Evolutionary conservation across 345 rosid genomes (phyloP).

Genomic region (Atalantia buxifolia): DNA sequence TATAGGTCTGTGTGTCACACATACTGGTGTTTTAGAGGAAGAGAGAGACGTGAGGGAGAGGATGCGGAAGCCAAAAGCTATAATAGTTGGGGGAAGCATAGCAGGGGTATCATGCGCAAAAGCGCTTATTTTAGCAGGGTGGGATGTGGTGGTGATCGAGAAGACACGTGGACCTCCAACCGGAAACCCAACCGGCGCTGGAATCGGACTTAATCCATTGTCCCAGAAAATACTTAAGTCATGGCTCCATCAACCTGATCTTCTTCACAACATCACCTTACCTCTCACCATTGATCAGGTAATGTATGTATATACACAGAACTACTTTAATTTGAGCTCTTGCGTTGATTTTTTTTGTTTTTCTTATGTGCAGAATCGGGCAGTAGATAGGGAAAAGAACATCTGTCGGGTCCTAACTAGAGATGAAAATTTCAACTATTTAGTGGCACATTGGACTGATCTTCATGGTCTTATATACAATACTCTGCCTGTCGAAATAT

Average conservation of each 20-base stretch:
- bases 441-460: conserved; percentile 71
- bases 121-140: conserved; percentile 53
- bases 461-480: conserved; percentile 51
- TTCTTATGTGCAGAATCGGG: conserved; percentile 40
- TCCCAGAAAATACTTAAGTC: conserved; percentile 42
- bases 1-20: too few species aligned
- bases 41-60: conserved; percentile 18
- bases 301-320: neutral
- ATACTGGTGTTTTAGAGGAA: too few species aligned
- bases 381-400: conserved; percentile 37
- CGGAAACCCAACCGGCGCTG: conserved; percentile 75
- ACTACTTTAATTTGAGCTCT: too few species aligned
- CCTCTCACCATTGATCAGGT: conserved; percentile 63
- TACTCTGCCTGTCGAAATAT: conserved; percentile 41
- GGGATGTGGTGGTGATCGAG: conserved; percentile 64
- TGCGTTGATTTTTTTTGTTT: neutral
- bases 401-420: conserved; percentile 36
- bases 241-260: conserved; percentile 47
- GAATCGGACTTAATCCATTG: conserved; percentile 50
- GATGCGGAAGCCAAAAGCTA: conserved; percentile 38
- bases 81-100: conserved; percentile 74
- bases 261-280: conserved; percentile 43
- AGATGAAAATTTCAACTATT: conserved; percentile 57
- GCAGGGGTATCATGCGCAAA: conserved; percentile 70
- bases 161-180: conserved; percentile 48